phyloP scores from a whole-genome alignment of 768 basidiomycete species.

The Leccinum subtestaceum region DNA sequence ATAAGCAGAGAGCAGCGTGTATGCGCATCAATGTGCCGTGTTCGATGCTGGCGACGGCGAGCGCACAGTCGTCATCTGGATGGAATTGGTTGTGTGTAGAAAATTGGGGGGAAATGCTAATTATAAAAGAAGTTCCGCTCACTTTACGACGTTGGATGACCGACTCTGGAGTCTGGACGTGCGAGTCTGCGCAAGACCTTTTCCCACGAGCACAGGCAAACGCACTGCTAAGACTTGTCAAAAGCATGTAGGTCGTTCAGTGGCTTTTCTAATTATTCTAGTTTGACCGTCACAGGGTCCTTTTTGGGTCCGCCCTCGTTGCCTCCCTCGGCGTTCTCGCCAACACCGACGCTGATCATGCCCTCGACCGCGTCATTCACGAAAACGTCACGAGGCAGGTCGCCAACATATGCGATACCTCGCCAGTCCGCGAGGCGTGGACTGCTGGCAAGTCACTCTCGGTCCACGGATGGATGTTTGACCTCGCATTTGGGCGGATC shows the following conservation, averaged over 20 bases:
- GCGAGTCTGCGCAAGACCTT: too few relatives aligned
- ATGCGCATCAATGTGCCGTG: too few relatives aligned
- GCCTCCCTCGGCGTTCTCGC: slow-evolving; percentile 42
- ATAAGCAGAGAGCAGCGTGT: too few relatives aligned
- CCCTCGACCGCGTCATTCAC: slow-evolving; percentile 48
- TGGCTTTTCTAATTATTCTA: slow-evolving; percentile 37
- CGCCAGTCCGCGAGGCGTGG: slow-evolving; percentile 48
- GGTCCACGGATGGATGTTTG: slow-evolving; percentile 78
- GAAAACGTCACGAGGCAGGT: slow-evolving; percentile 62
- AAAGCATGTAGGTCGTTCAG: slow-evolving; percentile 24
- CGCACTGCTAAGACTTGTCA: too few relatives aligned
- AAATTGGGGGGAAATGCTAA: too few relatives aligned
- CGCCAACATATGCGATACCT: slow-evolving; percentile 46
- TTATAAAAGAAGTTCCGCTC: too few relatives aligned
- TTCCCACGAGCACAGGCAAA: too few relatives aligned
- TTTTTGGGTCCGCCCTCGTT: slow-evolving; percentile 39
- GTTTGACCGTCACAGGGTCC: slow-evolving; percentile 16
- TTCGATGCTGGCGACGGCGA: too few relatives aligned
- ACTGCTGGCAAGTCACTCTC: slow-evolving; percentile 38
- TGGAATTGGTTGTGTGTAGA: too few relatives aligned
- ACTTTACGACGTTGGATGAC: too few relatives aligned
- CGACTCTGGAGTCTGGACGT: too few relatives aligned
- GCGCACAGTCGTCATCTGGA: too few relatives aligned
- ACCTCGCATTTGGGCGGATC: slow-evolving; percentile 56
- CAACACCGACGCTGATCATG: slow-evolving; percentile 33